These are phyloP conservation scores for Bauhinia variegata DNA, from an alignment of 306 rosid genomes.

Conservation along the genomic window DNA sequence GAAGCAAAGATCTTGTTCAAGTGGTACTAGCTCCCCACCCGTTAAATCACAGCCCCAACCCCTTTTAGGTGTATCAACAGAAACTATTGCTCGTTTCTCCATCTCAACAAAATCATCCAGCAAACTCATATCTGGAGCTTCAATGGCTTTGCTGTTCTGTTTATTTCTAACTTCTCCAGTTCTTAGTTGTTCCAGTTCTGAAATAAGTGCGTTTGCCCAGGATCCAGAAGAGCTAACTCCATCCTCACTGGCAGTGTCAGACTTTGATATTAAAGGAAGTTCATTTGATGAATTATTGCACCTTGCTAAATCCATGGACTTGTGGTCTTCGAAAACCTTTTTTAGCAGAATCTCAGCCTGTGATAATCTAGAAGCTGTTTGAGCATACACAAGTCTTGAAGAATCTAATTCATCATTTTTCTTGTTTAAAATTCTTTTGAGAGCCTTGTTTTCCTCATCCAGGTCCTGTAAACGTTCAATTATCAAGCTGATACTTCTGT, in stretches of 20 bases:
- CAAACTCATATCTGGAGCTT: conserved; percentile 52
- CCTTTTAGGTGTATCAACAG: conserved; percentile 45
- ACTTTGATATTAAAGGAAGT: conserved; percentile 46
- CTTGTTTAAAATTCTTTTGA: conserved; percentile 52
- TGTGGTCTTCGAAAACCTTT: conserved; percentile 49
- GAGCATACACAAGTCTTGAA: conserved; percentile 54
- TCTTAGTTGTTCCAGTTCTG: conserved; percentile 59
- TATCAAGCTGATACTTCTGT: conserved; percentile 47
- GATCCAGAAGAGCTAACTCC: conserved; percentile 64
- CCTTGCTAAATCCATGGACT: conserved; percentile 50
- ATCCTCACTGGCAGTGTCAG: conserved; percentile 59
- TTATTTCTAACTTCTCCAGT: conserved; percentile 48
- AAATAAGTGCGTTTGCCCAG: conserved; percentile 60
- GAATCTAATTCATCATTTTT: conserved; percentile 57
- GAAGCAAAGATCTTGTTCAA: conserved; percentile 40
- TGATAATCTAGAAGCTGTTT: conserved; percentile 63
- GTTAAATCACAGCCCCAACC: conserved; percentile 33
- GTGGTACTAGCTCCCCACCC: conserved; percentile 58
- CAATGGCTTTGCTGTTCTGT: conserved; percentile 34
- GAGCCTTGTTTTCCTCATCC: conserved; percentile 80
- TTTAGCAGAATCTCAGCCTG: conserved; percentile 55
- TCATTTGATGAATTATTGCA: conserved; percentile 43
- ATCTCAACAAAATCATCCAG: conserved; percentile 72
- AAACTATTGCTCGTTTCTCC: conserved; percentile 80
- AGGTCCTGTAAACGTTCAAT: conserved; percentile 54